Base-by-base conservation (phyloP, 1,284 basidiomycete genomes). In the Cystobasidium sp. region DNA sequence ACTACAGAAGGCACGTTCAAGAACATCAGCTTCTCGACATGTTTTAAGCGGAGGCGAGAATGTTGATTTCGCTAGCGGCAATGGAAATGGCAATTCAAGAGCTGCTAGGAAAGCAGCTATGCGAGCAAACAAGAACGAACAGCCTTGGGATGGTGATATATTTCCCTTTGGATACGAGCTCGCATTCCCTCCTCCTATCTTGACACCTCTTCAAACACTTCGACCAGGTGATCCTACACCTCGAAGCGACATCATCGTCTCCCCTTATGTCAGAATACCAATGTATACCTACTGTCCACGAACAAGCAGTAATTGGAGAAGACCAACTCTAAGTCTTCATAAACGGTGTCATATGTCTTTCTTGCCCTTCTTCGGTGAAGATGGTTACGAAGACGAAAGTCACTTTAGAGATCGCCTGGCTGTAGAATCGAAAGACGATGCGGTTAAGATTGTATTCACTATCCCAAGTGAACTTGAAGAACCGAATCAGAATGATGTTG, bases 321-420 rank as follows among this genome's bases (percentile, higher is more conserved):
- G 47, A 58, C 37, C 62, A 16, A 49, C 66, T 20, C 22, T 43
- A 18, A 53, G 24, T 20, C 46, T 73, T 20, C 62, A 59, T 14
- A 58, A 51, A 46, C 37, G 63, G 10, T 65, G 62, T 59, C 41
- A 47, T 39, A n/a, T 65, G 46, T 41, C 39, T 6, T 59, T 22
- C 43, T n/a, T 73, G 39, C 70, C 70, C n/a, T 73, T 65, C 47
- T 73, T 55, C 16, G 70, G 63, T 1, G 70, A 73, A 51, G 70
- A 73, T 5, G 52, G 62, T 18, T 66, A 73, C n/a, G 56, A 73
- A 37, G 63, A 73, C n/a, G 70, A 65, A 41, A 47, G 53, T 49
- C 59, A 73, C 37, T 73, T 73, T 44, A 65, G 63, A n/a, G 70
- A 66, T 22, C n/a, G 62, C 3, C 16, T 73, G 6, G 16, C 41